These are phyloP conservation scores for Entoloma clypeatum DNA, from an alignment of 1,284 basidiomycete species.

Conservation along the genomic window DNA sequence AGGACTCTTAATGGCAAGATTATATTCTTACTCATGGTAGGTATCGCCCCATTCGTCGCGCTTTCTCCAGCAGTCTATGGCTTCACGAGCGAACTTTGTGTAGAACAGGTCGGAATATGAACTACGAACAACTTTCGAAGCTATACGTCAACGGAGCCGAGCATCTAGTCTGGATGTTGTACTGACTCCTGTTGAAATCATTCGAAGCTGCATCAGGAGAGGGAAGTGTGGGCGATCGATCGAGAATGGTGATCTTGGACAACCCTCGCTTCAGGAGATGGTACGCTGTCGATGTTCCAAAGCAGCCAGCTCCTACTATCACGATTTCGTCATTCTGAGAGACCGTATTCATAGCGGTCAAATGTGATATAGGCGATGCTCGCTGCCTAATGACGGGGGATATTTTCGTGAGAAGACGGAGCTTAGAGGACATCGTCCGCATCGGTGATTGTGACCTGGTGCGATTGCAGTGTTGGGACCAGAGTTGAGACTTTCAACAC, in stretches of 20 bases:
- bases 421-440: too few relatives aligned
- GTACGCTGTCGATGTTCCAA: conserved; percentile 81
- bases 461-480: too few relatives aligned
- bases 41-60: conserved; percentile 63
- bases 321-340: conserved; percentile 42
- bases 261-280: conserved; percentile 71
- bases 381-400: too few relatives aligned
- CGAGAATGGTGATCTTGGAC: conserved; percentile 68
- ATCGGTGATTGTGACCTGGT: too few relatives aligned
- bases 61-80: conserved; percentile 70
- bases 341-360: conserved; percentile 21
- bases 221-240: conserved; percentile 61
- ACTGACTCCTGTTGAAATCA: conserved; percentile 79
- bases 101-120: conserved; percentile 72
- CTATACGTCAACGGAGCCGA: background rate
- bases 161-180: background rate
- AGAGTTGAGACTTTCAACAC: too few relatives aligned
- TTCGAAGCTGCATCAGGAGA: conserved; percentile 79
- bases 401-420: too few relatives aligned
- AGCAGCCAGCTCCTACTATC: conserved; percentile 83
- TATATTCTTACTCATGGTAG: conserved; percentile 72
- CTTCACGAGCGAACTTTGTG: conserved; percentile 63
- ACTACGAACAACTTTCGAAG: conserved; percentile 58
- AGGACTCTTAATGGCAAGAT: background rate
- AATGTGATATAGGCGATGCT: too few relatives aligned